A percentile compares a stretch with the other conserved stretches of the same genome.
These are phyloP conservation scores for Fusarium solani-melongenae DNA, from an alignment of 2,329 filamentous ascomycete species.

Conservation along the genomic window DNA sequence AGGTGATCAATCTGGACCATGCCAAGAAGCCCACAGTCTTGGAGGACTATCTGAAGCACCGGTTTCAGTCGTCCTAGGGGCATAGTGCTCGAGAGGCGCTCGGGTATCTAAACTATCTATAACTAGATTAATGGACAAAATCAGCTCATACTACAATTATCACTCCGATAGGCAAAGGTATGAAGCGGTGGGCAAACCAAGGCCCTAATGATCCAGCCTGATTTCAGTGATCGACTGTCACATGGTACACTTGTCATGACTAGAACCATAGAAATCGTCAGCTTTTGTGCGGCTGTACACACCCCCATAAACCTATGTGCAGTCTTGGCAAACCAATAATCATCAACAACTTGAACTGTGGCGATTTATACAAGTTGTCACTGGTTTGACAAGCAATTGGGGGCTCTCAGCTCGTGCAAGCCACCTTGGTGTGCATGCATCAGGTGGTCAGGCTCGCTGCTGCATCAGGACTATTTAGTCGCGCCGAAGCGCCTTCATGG, in stretches of 20 bases:
- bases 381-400: no score
- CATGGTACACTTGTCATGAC: background rate
- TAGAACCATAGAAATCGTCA: background rate
- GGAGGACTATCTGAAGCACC: background rate
- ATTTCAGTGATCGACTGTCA: background rate
- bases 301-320: background rate
- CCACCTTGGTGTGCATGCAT: background rate
- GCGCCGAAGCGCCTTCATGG: no score
- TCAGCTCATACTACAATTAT: background rate
- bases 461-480: no score
- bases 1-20: background rate
- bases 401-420: background rate
- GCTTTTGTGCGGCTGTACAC: background rate
- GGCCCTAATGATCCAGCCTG: background rate
- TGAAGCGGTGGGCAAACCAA: no score
- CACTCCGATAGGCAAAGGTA: no score
- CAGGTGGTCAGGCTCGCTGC: background rate
- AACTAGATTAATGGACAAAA: background rate
- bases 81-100: background rate
- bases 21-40: constrained; percentile 18
- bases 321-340: background rate
- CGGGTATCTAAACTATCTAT: background rate
- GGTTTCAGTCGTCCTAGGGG: background rate
- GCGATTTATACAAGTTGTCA: no score
- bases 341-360: background rate